Evolutionary conservation across 2,329 filamentous ascomycete species (phyloP).

Genomic region (Arthrobotrys megalospora): DNA sequence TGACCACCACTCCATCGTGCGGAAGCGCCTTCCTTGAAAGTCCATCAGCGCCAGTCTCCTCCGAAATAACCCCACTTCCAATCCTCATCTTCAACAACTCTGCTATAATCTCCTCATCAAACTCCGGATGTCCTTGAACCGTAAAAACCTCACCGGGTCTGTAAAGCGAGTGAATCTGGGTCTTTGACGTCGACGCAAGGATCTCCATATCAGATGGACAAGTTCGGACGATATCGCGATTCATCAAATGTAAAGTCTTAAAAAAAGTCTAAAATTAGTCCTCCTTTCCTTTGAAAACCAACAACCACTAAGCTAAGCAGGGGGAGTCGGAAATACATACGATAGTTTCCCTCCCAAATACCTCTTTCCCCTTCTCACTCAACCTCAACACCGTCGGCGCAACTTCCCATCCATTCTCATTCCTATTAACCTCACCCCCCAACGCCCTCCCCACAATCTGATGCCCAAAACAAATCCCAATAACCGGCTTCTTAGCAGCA

Average conservation of each 20-base stretch:
- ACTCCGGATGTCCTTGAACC: slow-evolving; percentile 90
- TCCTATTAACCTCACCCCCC: slow-evolving; percentile 78
- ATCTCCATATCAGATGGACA: slow-evolving; percentile 75
- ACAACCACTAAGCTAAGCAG: no score
- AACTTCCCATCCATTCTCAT: slow-evolving; percentile 82
- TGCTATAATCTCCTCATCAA: slow-evolving; percentile 78
- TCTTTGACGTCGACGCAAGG: slow-evolving; percentile 77
- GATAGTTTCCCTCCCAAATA: slow-evolving; percentile 76
- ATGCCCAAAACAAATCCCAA: slow-evolving; percentile 89
- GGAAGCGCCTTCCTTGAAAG: slow-evolving; percentile 76
- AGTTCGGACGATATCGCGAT: slow-evolving; percentile 79
- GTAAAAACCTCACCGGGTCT: slow-evolving; percentile 77
- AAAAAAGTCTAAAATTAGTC: no score
- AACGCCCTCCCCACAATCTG: slow-evolving; percentile 85
- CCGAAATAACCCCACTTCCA: slow-evolving; percentile 77
- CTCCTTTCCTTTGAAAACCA: no score
- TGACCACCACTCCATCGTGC: slow-evolving; percentile 86
- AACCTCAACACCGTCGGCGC: slow-evolving; percentile 79
- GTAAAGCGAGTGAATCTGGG: slow-evolving; percentile 84
- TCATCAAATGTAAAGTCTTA: slow-evolving; percentile 86
- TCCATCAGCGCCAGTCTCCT: slow-evolving; percentile 78
- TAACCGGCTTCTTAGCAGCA: slow-evolving; percentile 76
- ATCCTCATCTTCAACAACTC: slow-evolving; percentile 79
- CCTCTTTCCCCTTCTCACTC: slow-evolving; percentile 77
- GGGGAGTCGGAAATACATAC: slow-evolving; percentile 27